Percentiles rank a stretch among this genome's conserved stretches.
These are phyloP conservation scores for Neofusicoccum laricinum DNA, from an alignment of 2,329 filamentous ascomycete genomes.

Conservation along the genomic window DNA sequence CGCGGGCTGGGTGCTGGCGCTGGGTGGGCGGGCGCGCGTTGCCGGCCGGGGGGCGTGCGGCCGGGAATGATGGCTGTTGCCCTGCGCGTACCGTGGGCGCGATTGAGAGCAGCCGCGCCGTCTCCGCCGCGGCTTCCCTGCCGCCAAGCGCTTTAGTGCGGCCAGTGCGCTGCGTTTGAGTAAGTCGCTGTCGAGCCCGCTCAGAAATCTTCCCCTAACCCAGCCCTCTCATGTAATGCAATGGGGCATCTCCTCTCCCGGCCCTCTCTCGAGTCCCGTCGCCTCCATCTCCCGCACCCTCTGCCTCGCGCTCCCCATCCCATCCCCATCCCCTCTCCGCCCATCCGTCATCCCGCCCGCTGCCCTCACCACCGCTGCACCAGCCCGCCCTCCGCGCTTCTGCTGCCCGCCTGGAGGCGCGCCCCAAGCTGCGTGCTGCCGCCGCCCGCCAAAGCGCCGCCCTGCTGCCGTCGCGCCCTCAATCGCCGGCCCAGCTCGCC, in stretches of 20 bases:
- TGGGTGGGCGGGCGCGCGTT: not conserved
- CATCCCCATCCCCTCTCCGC: not conserved
- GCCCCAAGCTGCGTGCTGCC: not conserved
- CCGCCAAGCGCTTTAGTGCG: constrained; percentile 1
- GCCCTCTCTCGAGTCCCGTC: constrained; percentile 13
- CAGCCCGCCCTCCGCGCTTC: not conserved
- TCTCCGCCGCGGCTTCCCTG: not conserved
- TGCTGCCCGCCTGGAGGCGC: not conserved
- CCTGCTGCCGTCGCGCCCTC: not conserved
- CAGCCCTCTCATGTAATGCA: constrained; percentile 15
- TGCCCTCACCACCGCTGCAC: not conserved
- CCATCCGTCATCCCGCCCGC: not conserved
- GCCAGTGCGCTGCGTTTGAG: not conserved
- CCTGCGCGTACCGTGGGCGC: constrained; percentile 3
- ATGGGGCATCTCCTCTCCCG: constrained; percentile 7
- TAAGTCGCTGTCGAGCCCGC: constrained; percentile 1
- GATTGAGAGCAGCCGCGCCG: constrained; percentile 12
- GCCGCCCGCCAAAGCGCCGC: not conserved
- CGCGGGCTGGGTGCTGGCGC: too few relatives aligned
- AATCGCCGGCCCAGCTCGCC: not conserved
- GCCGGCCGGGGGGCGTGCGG: not conserved
- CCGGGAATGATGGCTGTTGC: constrained; percentile 10
- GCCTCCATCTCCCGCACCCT: constrained; percentile 13
- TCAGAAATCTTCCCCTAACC: constrained; percentile 12
- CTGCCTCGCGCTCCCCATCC: constrained; percentile 11